A percentile compares a stretch with the other conserved stretches of the same genome.
Evolutionary conservation across 1,284 basidiomycete genomes (phyloP).

Genomic region (Puccinia coronata): DNA sequence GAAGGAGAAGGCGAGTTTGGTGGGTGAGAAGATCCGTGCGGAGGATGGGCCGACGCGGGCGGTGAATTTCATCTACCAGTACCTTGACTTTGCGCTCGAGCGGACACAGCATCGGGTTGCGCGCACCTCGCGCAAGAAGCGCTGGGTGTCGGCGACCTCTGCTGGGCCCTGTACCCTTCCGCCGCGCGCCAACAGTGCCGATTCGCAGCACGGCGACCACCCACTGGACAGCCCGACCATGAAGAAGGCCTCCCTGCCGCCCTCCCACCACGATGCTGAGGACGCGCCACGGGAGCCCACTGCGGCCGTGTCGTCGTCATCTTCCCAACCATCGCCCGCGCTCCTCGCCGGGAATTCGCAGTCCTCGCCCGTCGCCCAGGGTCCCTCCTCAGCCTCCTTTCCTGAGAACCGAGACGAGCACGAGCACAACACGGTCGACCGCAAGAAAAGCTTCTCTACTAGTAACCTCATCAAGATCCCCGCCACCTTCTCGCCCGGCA

Average conservation of each 20-base stretch:
- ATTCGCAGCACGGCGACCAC: not conserved
- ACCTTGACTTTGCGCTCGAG: slow-evolving; percentile 44
- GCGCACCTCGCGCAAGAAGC: slow-evolving; percentile 15
- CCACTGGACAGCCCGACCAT: not conserved
- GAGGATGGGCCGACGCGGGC: slow-evolving; percentile 55
- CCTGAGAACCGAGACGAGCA: not conserved
- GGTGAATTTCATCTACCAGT: slow-evolving; percentile 53
- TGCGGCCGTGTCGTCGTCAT: not conserved
- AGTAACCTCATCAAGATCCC: slow-evolving; percentile 15
- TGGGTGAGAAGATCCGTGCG: slow-evolving; percentile 54
- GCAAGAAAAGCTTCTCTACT: not conserved
- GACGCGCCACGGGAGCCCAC: not conserved
- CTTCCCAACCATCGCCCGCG: not conserved
- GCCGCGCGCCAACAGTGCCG: not conserved
- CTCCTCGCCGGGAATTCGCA: not conserved
- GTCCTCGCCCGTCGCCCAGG: not conserved
- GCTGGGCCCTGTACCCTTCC: not conserved
- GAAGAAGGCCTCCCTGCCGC: not conserved
- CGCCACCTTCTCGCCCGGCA: not conserved
- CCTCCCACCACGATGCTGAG: not conserved
- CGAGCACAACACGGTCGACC: not conserved
- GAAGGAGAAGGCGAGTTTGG: slow-evolving; percentile 56
- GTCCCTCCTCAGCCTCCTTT: not conserved
- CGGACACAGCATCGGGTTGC: slow-evolving; percentile 42
- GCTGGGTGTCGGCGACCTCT: not conserved